Base-by-base conservation (phyloP, 2,329 filamentous ascomycete genomes). In the Fusarium domesticum region DNA sequence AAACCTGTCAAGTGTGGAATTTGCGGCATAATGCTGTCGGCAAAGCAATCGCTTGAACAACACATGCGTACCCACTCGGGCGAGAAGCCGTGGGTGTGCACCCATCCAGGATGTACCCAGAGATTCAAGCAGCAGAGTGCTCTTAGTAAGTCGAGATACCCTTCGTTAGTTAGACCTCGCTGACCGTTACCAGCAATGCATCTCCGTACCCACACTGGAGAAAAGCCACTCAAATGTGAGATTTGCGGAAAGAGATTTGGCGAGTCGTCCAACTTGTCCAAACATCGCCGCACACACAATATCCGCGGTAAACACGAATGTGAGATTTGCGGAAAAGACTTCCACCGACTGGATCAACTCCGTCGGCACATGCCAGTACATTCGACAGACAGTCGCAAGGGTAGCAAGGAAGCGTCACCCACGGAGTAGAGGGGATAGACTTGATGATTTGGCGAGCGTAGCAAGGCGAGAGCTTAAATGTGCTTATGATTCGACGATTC, bases 51-150 rank as follows among this genome's bases (percentile, higher is more conserved):
- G 1, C 72, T 87, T 6, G 77, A 80, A 33, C 83, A 86, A 59
- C 84, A 88, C 54, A 72, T 79, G 59, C 76, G 82, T 15, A 84
- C 78, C 2, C 84, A 88, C 57, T 83, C 81, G 0, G 80, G 81
- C 31, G 76, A 80, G 48, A 83, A 79, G 50, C 83, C 83, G 18
- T 83, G 80, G 65, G 66, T 72, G 32, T 87, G 84, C 59, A 60
- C 66, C 8, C 62, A 61, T 18, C 57, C 62, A 4, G 72, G 71
- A 28, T 84, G 81, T 51, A 65, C 62, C 17, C 81, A 81, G 58
- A 69, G 71, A 0, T 87, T 87, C 57, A 81, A 83, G 40, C 82
- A 85, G 50, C 82, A 85, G 51, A 84, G 80, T 50, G 82, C 83
- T 17, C 67, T 84, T 17, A 85, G 80, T 83, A 74, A 57, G 76